Conservation (phyloP, 176 grass and related monocot species). For the Echinochloa phyllopogon region DNA sequence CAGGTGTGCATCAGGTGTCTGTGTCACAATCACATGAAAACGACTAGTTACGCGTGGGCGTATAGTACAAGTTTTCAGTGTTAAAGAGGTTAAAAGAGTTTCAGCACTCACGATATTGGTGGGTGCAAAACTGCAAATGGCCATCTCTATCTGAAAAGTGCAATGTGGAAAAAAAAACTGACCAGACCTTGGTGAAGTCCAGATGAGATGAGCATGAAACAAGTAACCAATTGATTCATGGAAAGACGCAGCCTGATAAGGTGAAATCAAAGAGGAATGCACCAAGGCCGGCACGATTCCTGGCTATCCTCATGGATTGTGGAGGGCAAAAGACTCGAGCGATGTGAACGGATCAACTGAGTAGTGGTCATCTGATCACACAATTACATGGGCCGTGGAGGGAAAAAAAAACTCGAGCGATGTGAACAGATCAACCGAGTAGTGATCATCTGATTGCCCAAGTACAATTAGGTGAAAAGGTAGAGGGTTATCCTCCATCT, state of each 20-base stretch:
- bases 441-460: not conserved
- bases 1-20: constrained; percentile 33
- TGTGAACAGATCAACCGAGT: not conserved
- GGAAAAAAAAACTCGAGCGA: not conserved
- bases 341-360: not conserved
- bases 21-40: constrained; percentile 38
- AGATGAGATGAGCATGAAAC: constrained; percentile 4
- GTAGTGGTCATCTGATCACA: not conserved
- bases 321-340: not conserved
- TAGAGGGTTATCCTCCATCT: not conserved
- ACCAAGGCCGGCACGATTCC: not conserved
- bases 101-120: not conserved
- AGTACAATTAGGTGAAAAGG: not conserved
- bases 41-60: constrained; percentile 21
- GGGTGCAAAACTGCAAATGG: constrained; percentile 31
- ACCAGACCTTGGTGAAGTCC: constrained; percentile 7
- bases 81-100: not conserved
- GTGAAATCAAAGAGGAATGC: constrained; percentile 11
- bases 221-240: not conserved
- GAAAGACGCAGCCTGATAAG: not conserved
- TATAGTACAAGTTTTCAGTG: not conserved
- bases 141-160: constrained; percentile 37
- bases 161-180: not conserved
- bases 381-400: not conserved
- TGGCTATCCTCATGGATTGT: not conserved